Evolutionary conservation across 208 protist species (phyloP), one percentile per base, ranked within the genome.

Genomic region (Wallacemonas sp.): DNA sequence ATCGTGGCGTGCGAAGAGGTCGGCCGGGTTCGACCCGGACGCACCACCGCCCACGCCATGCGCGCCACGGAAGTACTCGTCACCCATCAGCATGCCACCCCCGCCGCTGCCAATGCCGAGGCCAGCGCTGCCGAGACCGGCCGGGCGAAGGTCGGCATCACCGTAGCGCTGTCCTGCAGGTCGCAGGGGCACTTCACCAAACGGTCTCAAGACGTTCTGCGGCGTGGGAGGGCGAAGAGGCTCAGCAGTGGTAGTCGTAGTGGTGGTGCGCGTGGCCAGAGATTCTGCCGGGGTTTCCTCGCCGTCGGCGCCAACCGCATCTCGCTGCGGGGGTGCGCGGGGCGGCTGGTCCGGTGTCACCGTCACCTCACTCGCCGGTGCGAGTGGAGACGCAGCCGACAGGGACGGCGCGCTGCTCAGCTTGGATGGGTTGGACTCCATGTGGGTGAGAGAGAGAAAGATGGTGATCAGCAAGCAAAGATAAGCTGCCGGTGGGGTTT

Each of bases 151-250:
- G 60, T 94, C 89, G 1, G 60, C 71, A 32, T 92, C 79, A 29
- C 89, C 89, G 71, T 94, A 94, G 34, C 85, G 78, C 52, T 79
- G 63, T 0, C 85, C 83, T 0, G 77, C 69, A 2, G 76, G 81
- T 1, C 81, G 78, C 37, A 79, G 66, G 1, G 69, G 44, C n/a
- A 88, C 63, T 19, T 66, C 68, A 3, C 58, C 61, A 46, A 93
- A 90, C n/a, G 63, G 46, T 9, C 48, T n/a, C n/a, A n/a, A n/a
- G n/a, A n/a, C n/a, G n/a, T n/a, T n/a, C n/a, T n/a, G 30, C 30
- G 41, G 33, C 22, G 71, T 37, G 10, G 46, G 37, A 10, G 53
- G 27, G 17, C 34, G 36, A 36, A 54, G 24, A 55, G 38, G 59
- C 22, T 39, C 17, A 3, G 27, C n/a, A 21, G 59, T 37, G 10